A percentile compares a stretch with the other conserved stretches of the same genome.
Conservation (phyloP, 1,139 yeast genomes). For the Meyerozyma elateridarum region DNA sequence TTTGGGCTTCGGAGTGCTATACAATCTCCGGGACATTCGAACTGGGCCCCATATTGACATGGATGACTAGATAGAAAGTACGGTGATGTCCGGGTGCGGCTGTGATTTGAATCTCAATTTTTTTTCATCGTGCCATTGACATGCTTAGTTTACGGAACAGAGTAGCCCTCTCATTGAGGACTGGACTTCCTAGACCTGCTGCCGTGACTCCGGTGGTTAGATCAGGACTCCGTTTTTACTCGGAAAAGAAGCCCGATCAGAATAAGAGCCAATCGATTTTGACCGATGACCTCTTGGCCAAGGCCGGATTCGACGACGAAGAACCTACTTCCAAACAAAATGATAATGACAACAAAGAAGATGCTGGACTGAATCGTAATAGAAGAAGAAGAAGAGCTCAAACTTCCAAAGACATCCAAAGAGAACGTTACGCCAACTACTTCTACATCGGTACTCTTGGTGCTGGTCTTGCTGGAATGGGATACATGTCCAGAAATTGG, state of each 20-base stretch:
- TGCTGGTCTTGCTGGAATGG: conserved; percentile 58
- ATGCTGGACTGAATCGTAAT: conserved; percentile 16
- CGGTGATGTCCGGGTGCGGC: no score
- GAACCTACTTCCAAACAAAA: conserved; percentile 14
- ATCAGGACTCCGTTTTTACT: no score
- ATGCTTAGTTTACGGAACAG: no score
- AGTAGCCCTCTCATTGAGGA: neutral
- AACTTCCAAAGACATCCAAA: conserved; percentile 55
- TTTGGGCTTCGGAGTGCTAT: no score
- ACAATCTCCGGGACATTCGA: no score
- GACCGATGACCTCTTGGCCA: conserved; percentile 75
- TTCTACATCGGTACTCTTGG: conserved; percentile 63
- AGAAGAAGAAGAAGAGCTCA: conserved; percentile 51
- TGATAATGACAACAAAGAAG: conserved; percentile 7
- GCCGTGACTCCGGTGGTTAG: neutral
- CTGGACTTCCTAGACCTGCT: conserved; percentile 1
- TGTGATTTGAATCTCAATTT: no score
- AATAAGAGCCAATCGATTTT: conserved; percentile 52
- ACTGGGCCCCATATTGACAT: no score
- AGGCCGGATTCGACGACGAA: conserved; percentile 70
- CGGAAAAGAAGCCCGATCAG: conserved; percentile 21
- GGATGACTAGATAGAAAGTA: no score
- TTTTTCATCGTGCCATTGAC: no score
- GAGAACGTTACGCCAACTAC: conserved; percentile 64
- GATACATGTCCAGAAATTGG: conserved; percentile 83